Percentiles rank a stretch among this genome's conserved stretches.
Evolutionary conservation across 345 rosid species (phyloP).

Genomic region (Lepidium sativum): DNA sequence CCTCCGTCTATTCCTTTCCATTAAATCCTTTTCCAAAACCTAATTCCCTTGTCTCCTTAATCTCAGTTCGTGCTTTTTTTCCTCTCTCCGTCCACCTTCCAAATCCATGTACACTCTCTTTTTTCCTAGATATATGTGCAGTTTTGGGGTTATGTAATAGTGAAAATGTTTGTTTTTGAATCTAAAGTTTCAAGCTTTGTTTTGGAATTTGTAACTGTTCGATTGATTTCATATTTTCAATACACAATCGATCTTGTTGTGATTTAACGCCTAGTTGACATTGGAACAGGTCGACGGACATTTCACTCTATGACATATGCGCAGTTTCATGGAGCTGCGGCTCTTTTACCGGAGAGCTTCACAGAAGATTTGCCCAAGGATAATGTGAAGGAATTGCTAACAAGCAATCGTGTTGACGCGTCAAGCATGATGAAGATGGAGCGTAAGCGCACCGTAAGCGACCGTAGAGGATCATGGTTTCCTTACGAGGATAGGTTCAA

Average conservation of each 20-base stretch:
- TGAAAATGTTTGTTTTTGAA: not conserved
- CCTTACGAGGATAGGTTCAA: constrained; percentile 69
- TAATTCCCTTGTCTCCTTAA: constrained; percentile 11
- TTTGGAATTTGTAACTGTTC: not conserved
- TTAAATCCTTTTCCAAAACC: constrained; percentile 19
- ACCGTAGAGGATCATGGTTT: constrained; percentile 45
- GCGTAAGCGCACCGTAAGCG: constrained; percentile 28
- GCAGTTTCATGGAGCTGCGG: constrained; percentile 31
- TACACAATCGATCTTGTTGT: not conserved
- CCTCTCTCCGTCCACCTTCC: constrained; percentile 13
- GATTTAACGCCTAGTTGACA: constrained; percentile 10
- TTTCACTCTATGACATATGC: not conserved
- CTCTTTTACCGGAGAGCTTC: constrained; percentile 29
- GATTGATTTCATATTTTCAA: not conserved
- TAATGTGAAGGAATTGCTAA: constrained; percentile 44
- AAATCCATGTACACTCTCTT: constrained; percentile 17
- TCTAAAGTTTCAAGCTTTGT: not conserved
- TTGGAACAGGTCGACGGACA: constrained; percentile 10
- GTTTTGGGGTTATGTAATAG: too few species aligned
- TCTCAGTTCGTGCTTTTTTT: constrained; percentile 19
- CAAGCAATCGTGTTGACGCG: constrained; percentile 33
- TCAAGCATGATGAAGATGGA: constrained; percentile 78
- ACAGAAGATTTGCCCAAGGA: constrained; percentile 28
- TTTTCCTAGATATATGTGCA: not conserved
- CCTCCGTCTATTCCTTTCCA: constrained; percentile 27